These are phyloP conservation scores for Leptographium flavum DNA, from an alignment of 2,329 filamentous ascomycete species.

Conservation along the genomic window DNA sequence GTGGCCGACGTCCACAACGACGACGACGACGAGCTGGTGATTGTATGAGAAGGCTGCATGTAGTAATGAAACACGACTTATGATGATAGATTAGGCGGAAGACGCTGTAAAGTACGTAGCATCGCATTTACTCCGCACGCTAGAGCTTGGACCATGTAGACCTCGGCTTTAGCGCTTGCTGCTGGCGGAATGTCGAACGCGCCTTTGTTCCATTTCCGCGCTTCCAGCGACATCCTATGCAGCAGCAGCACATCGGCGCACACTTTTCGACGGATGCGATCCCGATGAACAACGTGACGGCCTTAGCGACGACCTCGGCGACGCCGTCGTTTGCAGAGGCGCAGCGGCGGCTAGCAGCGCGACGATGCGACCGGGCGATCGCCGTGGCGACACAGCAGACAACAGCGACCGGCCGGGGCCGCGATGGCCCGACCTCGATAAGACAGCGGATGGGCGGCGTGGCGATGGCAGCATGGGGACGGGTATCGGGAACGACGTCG, in stretches of 20 bases:
- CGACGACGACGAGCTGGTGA: slow-evolving; percentile 34
- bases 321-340: slow-evolving; percentile 60
- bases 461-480: slow-evolving; percentile 51
- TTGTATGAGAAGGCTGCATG: slow-evolving; percentile 18
- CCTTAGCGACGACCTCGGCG: slow-evolving; percentile 1
- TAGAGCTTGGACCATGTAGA: background rate
- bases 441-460: slow-evolving; percentile 42
- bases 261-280: background rate
- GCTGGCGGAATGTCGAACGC: too few species aligned
- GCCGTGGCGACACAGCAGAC: slow-evolving; percentile 45
- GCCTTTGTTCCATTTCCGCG: background rate
- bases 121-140: background rate
- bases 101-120: background rate
- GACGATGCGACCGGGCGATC: slow-evolving; percentile 61
- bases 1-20: slow-evolving; percentile 21
- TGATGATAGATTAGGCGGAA: too few species aligned
- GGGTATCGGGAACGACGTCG: slow-evolving; percentile 22
- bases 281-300: background rate
- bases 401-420: background rate
- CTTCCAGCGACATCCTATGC: too few species aligned
- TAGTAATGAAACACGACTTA: background rate
- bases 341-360: slow-evolving; percentile 71
- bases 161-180: slow-evolving; percentile 3
- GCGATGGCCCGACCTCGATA: slow-evolving; percentile 24
- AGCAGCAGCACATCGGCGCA: too few species aligned